Base-by-base conservation (phyloP, 768 basidiomycete genomes). In the Candolleomyces aberdarensis region DNA sequence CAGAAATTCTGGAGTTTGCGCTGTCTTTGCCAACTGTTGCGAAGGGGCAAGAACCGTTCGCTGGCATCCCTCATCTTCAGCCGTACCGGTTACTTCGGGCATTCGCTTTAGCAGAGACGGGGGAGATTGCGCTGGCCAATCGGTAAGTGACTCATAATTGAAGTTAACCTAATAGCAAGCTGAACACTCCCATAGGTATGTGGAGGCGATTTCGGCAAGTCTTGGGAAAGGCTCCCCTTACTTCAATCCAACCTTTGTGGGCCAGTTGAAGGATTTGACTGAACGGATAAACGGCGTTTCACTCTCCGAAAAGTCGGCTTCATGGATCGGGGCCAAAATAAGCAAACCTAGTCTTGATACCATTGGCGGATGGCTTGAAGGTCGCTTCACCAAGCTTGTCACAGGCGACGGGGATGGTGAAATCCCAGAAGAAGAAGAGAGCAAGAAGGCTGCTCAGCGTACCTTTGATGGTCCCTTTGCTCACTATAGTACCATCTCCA, bases 1-100 rank as follows among this genome's bases (percentile, higher is more conserved):
- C 94, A 2, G 97, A 99, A 75, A 87, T 97, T 52, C 77, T 87
- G 14, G 97, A 99, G 75, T 98, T 94, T 71, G 96, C 93, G 0
- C 69, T 94, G 49, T 92, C 92, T 6, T 75, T 96, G 43, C 78
- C 83, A n/a, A 75, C 88, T 4, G 72, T 82, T 0, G 67, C 79
- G 1, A 97, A 97, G 74, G 92, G 95, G 13, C 93, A 95, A 69
- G 96, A 98, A 55, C 66, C 85, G 3, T 96, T 94, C 70, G 73
- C 76, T 54, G 96, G 96, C 1, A 73, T 98, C 19, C 85, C 92
- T 9, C 89, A 94, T 68, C 77, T 98, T 29, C 92, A 98, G 72
- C 86, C 92, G 2, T 97, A 94, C 76, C 86, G 91, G 58, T 80
- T 98, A 46, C 76, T 94, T 46, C 85, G 88, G 60, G 96, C 97